Evolutionary conservation across 352 stramenopile species (phyloP), one percentile per base, ranked within the genome.

Genomic region (Aphanomyces cochlioides): DNA sequence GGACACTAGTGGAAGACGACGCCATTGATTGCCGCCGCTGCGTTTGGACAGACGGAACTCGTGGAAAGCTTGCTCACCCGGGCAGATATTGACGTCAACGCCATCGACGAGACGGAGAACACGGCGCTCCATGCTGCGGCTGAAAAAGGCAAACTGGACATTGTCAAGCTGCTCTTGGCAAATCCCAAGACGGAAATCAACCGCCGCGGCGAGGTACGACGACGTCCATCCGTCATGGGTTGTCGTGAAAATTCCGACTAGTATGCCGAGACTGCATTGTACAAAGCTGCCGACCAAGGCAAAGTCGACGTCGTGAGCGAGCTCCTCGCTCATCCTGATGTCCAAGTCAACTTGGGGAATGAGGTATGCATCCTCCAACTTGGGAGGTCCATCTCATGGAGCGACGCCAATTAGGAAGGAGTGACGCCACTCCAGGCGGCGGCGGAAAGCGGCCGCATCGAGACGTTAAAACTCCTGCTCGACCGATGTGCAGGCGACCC

Each of bases 251-350:
- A 17, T 85, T 95, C 88, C 56, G 53, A 95, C 54, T 66, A 80
- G 34, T 67, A 81, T 40, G 74, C 73, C 34, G 68, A 73, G 2
- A 92, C 86, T 5, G 82, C 90, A 13, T 69, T 97, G 8, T 92
- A 94, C 81, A 92, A 80, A 28, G 90, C 90, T 7, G 75, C 75
- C 56, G 77, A 90, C 45, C 84, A 84, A 39, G 89, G 87, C 58
- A 88, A 97, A 77, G 76, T 72, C 8, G 78, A 89, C 39, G 84
- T 87, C 21, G 80, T 95, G 39, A 81, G 87, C 66, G 65, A 94
- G n/a, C 73, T 97, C 57, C 71, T 96, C 12, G 78, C 91, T 43
- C 73, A 82, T n/a, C 64, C 64, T 10, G 28, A 3, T 0, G 39
- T 70, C 47, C n/a, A 64, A 17, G 36, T 38, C 64, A 21, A 70